phyloP scores from a whole-genome alignment of 331 rosid species.

The Quercus lobata region DNA sequence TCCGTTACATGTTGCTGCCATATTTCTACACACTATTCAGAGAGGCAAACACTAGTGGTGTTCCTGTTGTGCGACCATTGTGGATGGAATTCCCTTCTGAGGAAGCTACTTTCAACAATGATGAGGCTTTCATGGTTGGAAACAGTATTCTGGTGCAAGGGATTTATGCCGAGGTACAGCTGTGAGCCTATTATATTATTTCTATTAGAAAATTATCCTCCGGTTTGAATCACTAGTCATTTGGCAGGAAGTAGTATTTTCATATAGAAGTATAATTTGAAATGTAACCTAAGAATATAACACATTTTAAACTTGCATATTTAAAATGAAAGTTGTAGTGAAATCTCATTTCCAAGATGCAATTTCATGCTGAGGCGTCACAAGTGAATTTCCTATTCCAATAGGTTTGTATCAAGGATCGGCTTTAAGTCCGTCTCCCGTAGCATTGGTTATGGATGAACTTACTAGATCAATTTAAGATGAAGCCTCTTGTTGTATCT shows the following conservation, averaged over 20 bases:
- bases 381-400: no score
- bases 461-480: no score
- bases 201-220: not conserved
- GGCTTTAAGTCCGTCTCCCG: no score
- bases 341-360: no score
- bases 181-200: not conserved
- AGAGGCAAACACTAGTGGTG: conserved; percentile 82
- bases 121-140: conserved; percentile 98
- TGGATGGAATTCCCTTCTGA: conserved; percentile 99
- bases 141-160: conserved; percentile 91
- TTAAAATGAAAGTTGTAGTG: not conserved
- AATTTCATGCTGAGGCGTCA: no score
- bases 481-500: not conserved
- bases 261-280: no score
- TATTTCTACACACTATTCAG: conserved; percentile 89
- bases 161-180: conserved; percentile 79
- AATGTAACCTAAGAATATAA: no score
- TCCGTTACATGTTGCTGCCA: conserved; percentile 83
- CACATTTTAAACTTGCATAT: not conserved
- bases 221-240: no score
- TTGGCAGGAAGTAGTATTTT: no score
- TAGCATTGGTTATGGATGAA: no score
- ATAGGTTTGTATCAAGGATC: no score
- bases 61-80: conserved; percentile 83
- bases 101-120: conserved; percentile 85